Evolutionary conservation across 2,329 filamentous ascomycete genomes (phyloP).

Genomic region (Claviceps monticola): DNA sequence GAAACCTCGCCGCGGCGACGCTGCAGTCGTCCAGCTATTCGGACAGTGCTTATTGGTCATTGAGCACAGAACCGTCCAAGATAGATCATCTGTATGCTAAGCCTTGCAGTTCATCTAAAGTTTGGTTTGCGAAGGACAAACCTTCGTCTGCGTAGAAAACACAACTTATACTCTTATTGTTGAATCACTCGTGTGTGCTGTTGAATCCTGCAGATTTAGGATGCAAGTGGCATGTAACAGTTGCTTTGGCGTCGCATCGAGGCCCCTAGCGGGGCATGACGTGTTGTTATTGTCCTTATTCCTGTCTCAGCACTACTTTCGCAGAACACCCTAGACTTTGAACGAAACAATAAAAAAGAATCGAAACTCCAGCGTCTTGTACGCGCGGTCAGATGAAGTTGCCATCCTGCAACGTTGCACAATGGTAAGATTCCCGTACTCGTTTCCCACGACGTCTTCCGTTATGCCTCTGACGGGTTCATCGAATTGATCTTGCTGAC

Average conservation of each 20-base stretch:
- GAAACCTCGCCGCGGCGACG: background rate
- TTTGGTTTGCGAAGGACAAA: background rate
- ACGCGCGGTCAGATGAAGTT: background rate
- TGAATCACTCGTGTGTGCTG: background rate
- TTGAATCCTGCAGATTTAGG: too few species aligned
- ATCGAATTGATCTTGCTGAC: constrained; percentile 15
- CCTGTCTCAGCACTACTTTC: background rate
- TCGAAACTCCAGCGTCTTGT: background rate
- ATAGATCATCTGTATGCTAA: background rate
- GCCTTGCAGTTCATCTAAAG: background rate
- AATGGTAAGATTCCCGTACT: background rate
- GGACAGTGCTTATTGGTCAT: background rate
- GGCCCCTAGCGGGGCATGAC: background rate
- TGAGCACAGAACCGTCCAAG: background rate
- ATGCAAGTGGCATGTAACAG: background rate
- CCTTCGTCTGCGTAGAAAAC: background rate
- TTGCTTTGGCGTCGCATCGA: background rate
- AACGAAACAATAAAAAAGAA: background rate
- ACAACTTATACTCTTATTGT: background rate
- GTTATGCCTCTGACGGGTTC: background rate
- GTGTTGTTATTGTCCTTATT: background rate
- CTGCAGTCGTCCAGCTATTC: background rate
- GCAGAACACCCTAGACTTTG: background rate
- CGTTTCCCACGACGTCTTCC: background rate
- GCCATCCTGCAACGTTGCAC: background rate